Base-by-base conservation (phyloP, 345 rosid species). In the Ailanthus altissimus region DNA sequence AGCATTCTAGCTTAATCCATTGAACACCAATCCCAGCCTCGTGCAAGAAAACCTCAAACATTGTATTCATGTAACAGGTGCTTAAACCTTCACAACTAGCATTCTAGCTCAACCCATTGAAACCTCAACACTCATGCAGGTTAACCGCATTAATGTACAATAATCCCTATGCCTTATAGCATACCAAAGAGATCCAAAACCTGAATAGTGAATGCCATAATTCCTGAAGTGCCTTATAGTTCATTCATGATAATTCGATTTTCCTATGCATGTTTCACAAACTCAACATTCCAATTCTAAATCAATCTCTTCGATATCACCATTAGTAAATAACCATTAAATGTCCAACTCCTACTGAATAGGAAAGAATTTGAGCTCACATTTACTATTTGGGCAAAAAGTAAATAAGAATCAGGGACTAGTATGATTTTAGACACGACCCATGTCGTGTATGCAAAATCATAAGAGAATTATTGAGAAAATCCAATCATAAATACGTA, bases 171-270 rank as follows among this genome's bases (percentile, higher is more conserved):
- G 18, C 57, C 23, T 23, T 25, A 20, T 15, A 23, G 0, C 71
- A 67, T 13, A 12, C 71, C 26, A 32, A 53, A 54, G 42, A 16
- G 21, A 14, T 16, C 21, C 15, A 23, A 21, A 2, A 21, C 5
- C 49, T 15, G 23, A 40, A 14, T 65, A 65, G 50, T 63, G 53
- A 18, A 43, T 26, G 15, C 23, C 8, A 56, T 7, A 23, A 56
- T 47, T 70, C 76, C 57, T 73, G 76, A 3, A 32, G 38, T 32
- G 38, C 45, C 54, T 46, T 50, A 65, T 68, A 50, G 15, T 81
- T 51, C 49, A 60, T 38, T 38, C 4, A 74, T 28, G 23, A 28
- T 7, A 54, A 58, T 26, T 25, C 18, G 15, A 45, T 16, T 15
- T 64, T 10, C 15, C 23, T 38, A 18, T 0, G 46, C 46, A 64